Evolutionary conservation across 1,284 basidiomycete genomes (phyloP).

Genomic region (Afroboletus lepidellus): DNA sequence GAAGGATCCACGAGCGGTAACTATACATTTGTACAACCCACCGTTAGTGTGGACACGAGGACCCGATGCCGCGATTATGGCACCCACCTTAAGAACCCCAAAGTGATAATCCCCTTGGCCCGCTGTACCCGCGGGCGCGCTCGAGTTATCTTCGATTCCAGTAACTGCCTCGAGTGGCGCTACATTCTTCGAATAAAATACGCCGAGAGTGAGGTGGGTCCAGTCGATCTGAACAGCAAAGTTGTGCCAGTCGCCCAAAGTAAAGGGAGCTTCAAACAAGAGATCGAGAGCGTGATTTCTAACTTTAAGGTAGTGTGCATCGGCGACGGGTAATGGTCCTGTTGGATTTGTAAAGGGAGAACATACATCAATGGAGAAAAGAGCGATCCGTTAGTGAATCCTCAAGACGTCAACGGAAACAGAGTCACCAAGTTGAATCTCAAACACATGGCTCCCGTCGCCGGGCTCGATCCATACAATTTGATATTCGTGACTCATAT

Average conservation of each 20-base stretch:
- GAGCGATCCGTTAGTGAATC: neutral
- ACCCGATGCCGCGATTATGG: neutral
- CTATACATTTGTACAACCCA: conserved; percentile 29
- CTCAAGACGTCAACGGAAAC: neutral
- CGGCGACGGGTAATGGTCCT: conserved; percentile 36
- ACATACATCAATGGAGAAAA: conserved; percentile 31
- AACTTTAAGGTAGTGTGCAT: conserved; percentile 50
- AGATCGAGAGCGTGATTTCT: conserved; percentile 52
- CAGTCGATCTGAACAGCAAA: conserved; percentile 59
- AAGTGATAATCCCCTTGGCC: conserved; percentile 61
- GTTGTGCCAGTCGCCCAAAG: conserved; percentile 51
- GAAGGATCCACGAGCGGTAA: conserved; percentile 51
- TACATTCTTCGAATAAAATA: conserved; percentile 49
- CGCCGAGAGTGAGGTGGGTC: conserved; percentile 47
- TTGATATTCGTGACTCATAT: conserved; percentile 59
- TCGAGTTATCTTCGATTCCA: conserved; percentile 40
- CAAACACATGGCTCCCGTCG: conserved; percentile 59
- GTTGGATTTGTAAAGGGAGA: conserved; percentile 56
- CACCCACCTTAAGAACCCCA: conserved; percentile 51
- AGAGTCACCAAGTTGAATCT: conserved; percentile 47
- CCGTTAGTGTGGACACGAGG: neutral
- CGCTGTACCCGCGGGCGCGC: conserved; percentile 38
- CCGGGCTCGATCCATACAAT: conserved; percentile 60
- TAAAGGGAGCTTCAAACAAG: conserved; percentile 50
- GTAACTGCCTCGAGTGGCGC: conserved; percentile 42